Base-by-base conservation (phyloP, 108 stramenopile genomes). In the Cyclotella distinguenda region DNA sequence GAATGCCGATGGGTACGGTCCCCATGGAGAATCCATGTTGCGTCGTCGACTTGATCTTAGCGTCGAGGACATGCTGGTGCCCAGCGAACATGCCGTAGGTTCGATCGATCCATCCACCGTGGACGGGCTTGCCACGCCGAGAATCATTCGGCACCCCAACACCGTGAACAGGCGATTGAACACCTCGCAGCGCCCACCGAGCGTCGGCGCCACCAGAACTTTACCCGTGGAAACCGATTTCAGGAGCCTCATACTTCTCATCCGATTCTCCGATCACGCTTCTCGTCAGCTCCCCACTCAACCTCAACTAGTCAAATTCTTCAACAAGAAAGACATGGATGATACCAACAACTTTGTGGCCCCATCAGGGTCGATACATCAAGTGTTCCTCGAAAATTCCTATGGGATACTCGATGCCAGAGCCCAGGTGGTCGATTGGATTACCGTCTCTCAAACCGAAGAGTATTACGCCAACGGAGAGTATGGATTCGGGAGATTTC, bases 221-320 rank as follows among this genome's bases (percentile, higher is more conserved):
- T 30, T 79, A 18, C 3, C 79, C 65, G 48, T 12, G 13, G 12
- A 27, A 4, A 52, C 50, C 68, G 63, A 31, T 56, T 70, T 66
- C 53, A 70, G 28, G 81, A 49, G 42, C 64, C 75, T 60, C 69
- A 81, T 71, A 60, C 76, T 66, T 73, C 82, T 81, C 84, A 35
- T 80, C 60, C 78, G 66, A 62, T 68, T 66, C 54, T 40, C 80
- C 60, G 71, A 74, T 62, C 80, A 74, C 30, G 22, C 22, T 16
- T 44, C 49, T 32, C 75, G 84, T 8, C 21, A 35, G 0, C 56
- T 88, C 12, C 80, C 78, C 10, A 39, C 74, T 42, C 45, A 39
- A 43, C 46, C 74, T 15, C 77, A 84, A 57, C 49, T 80, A 40
- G 69, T 68, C 23, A 35, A 38, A 6, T 66, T 87, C 4, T 84